Percentiles rank a stretch among this genome's conserved stretches.
Conservation (phyloP, 371 early-diverging fungal genomes). For the Enteropsectra breve region DNA sequence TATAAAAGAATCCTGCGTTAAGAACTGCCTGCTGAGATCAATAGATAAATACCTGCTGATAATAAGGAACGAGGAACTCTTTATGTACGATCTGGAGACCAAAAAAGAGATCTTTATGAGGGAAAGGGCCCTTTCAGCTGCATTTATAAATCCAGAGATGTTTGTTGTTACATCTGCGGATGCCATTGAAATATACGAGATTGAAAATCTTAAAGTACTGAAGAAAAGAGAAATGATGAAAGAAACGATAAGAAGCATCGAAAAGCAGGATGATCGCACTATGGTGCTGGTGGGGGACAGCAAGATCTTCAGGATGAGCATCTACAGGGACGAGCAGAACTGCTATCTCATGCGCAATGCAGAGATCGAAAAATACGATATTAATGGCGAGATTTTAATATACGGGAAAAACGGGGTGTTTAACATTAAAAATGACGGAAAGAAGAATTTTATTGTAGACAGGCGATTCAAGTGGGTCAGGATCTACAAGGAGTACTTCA, state of each 20-base stretch:
- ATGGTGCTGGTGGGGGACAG: background rate
- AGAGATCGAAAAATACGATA: background rate
- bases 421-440: background rate
- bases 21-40: background rate
- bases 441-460: background rate
- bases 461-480: background rate
- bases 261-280: background rate
- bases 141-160: background rate
- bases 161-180: background rate
- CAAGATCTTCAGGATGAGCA: slow-evolving; percentile 17
- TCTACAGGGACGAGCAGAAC: slow-evolving; percentile 18
- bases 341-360: background rate
- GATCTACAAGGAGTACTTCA: slow-evolving; percentile 1
- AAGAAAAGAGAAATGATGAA: slow-evolving; percentile 1
- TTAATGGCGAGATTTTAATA: background rate
- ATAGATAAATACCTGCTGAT: slow-evolving; percentile 2
- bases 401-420: background rate
- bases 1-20: background rate
- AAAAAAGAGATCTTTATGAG: slow-evolving; percentile 5
- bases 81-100: slow-evolving; percentile 14
- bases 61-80: background rate
- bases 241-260: background rate
- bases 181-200: background rate
- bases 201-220: slow-evolving; percentile 5
- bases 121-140: background rate